Conservation (phyloP, 306 rosid genomes). For the Cucumis hystrix region DNA sequence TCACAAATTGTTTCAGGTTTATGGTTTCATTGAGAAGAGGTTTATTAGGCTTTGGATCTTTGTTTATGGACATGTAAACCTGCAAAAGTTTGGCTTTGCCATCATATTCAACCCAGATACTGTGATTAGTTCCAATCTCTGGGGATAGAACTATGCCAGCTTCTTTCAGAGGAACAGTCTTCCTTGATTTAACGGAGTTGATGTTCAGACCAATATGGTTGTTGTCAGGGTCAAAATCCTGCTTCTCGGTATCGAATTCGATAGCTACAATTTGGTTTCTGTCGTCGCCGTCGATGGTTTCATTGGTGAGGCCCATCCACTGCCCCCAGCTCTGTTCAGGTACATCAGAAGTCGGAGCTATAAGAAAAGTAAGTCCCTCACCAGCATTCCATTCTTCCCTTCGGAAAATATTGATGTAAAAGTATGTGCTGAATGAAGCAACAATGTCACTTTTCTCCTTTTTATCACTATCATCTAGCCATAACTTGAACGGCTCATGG, state of each 20-base stretch:
- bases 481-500: conserved; percentile 19
- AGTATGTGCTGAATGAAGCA: conserved; percentile 38
- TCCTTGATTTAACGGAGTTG: conserved; percentile 24
- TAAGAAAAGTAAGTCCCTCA: conserved; percentile 33
- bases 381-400: conserved; percentile 7
- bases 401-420: conserved; percentile 20
- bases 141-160: conserved; percentile 18
- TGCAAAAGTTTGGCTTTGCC: conserved; percentile 23
- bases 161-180: conserved; percentile 4
- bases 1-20: conserved; percentile 14
- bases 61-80: conserved; percentile 22
- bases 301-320: conserved; percentile 43
- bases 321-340: conserved; percentile 24
- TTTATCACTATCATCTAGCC: conserved; percentile 10
- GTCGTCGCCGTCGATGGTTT: conserved; percentile 9
- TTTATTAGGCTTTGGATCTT: conserved; percentile 3
- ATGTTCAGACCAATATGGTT: conserved; percentile 35
- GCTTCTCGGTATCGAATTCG: conserved; percentile 32
- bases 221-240: conserved; percentile 20
- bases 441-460: conserved; percentile 9
- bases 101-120: conserved; percentile 25
- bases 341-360: conserved; percentile 15
- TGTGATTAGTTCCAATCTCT: neutral
- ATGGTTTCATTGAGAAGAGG: conserved; percentile 21
- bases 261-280: conserved; percentile 23